Evolutionary conservation across 345 rosid genomes (phyloP).

Genomic region (Citrus unshiu): DNA sequence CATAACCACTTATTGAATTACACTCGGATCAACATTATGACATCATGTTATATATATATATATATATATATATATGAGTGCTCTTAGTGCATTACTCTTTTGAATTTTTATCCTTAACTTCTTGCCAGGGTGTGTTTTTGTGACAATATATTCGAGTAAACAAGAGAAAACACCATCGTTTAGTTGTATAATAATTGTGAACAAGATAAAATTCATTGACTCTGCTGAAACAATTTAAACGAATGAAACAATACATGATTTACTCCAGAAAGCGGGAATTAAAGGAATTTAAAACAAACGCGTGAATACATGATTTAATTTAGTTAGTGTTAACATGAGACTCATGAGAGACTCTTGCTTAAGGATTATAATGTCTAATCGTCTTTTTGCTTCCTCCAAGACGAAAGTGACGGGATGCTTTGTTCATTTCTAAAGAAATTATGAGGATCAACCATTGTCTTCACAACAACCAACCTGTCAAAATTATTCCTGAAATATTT

Average conservation of each 20-base stretch:
- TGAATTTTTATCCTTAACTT: no score
- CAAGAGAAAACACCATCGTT: no score
- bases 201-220: neutral
- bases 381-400: neutral
- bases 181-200: neutral
- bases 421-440: constrained; percentile 34
- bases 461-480: constrained; percentile 33
- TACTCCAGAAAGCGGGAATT: neutral
- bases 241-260: neutral
- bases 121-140: no score
- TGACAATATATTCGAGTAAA: no score
- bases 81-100: no score
- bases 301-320: neutral
- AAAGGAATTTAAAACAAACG: neutral
- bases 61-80: no score
- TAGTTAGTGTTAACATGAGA: neutral
- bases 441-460: constrained; percentile 33
- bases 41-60: no score
- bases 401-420: constrained; percentile 5
- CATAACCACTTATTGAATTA: no score
- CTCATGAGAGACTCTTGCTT: neutral
- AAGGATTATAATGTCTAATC: neutral
- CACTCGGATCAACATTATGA: no score
- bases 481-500: constrained; percentile 44
- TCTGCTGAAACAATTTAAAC: neutral